Conservation (phyloP, 148 eudicot species). For the Vaccinium darrowii region DNA sequence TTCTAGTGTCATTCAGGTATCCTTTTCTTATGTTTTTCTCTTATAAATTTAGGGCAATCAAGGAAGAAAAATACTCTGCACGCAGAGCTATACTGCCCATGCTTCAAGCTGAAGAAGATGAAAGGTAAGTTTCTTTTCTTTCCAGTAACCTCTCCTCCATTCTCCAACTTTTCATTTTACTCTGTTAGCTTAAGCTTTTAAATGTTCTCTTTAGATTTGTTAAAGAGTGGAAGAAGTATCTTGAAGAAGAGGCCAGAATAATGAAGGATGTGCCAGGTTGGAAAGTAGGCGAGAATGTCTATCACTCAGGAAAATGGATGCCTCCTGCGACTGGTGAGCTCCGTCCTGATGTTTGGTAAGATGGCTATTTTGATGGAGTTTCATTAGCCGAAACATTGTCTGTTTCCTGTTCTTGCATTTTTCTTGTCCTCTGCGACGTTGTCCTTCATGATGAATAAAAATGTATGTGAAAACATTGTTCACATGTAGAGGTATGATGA, state of each 20-base stretch:
- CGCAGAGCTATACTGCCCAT: conserved; percentile 76
- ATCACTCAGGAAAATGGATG: conserved; percentile 97
- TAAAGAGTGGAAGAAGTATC: conserved; percentile 83
- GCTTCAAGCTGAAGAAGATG: conserved; percentile 97
- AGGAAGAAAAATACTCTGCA: conserved; percentile 89
- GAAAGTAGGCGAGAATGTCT: conserved; percentile 95
- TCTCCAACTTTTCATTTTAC: background rate
- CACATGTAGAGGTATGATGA: conserved; percentile 1
- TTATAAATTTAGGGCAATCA: conserved; percentile 47
- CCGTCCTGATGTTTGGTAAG: conserved; percentile 95
- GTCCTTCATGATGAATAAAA: conserved; percentile 6
- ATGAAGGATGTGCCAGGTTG: conserved; percentile 98
- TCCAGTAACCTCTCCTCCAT: background rate
- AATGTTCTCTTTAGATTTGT: conserved; percentile 56
- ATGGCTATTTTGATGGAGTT: background rate
- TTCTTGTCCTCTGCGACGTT: background rate
- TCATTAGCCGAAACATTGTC: background rate
- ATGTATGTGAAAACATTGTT: background rate
- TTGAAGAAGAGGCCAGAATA: conserved; percentile 86
- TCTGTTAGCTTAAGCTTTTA: background rate
- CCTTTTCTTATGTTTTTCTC: background rate
- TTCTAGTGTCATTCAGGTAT: background rate
- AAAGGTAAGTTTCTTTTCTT: conserved; percentile 51
- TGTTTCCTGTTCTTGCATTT: conserved; percentile 3
- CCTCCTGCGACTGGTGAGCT: conserved; percentile 96